Conservation (phyloP, 2,329 filamentous ascomycete species). For the Colletotrichum incanum region DNA sequence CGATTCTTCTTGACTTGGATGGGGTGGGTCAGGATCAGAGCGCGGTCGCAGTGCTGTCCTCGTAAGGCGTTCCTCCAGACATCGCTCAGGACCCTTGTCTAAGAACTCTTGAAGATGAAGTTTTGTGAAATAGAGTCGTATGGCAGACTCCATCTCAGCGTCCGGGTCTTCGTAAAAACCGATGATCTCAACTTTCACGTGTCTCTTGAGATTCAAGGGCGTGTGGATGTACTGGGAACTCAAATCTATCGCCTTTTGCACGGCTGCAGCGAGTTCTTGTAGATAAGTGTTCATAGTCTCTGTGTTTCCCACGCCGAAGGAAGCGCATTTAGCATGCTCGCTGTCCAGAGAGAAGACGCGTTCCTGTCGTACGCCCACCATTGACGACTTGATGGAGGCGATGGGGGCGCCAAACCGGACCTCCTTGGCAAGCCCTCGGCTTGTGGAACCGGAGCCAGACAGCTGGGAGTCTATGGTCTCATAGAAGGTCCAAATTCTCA, state of each 20-base stretch:
- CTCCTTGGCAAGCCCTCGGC: conserved; percentile 54
- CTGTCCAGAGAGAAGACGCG: conserved; percentile 68
- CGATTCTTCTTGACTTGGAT: not conserved
- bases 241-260: conserved; percentile 55
- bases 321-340: conserved; percentile 69
- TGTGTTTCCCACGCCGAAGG: conserved; percentile 66
- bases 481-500: conserved; percentile 75
- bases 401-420: conserved; percentile 73
- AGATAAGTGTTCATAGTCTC: conserved; percentile 58
- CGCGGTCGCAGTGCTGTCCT: conserved; percentile 45
- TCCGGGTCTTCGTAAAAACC: conserved; percentile 74
- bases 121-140: conserved; percentile 67
- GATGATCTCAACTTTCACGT: conserved; percentile 70
- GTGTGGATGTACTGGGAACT: conserved; percentile 57
- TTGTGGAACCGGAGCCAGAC: conserved; percentile 58
- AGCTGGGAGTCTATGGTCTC: conserved; percentile 74
- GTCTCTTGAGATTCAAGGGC: conserved; percentile 64
- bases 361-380: conserved; percentile 67
- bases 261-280: conserved; percentile 54
- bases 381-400: conserved; percentile 70
- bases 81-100: conserved; percentile 68
- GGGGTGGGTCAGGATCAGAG: not conserved
- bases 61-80: conserved; percentile 67
- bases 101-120: conserved; percentile 70
- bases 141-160: conserved; percentile 53